Evolutionary conservation across 176 grass and related monocot genomes (phyloP).

Genomic region (Alopecurus myosuroides): DNA sequence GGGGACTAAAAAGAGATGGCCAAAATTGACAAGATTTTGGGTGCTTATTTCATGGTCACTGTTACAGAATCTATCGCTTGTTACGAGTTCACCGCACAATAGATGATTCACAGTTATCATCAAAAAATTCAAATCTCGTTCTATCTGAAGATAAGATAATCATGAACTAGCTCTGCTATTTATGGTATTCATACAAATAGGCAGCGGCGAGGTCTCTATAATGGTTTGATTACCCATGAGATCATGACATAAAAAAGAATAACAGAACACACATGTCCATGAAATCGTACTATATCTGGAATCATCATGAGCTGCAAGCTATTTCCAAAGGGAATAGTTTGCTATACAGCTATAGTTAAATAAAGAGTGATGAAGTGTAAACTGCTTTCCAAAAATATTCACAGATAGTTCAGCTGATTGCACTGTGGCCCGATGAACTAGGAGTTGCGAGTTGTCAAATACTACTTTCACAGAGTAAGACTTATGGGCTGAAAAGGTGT

Average conservation of each 20-base stretch:
- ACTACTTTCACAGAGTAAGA: background rate
- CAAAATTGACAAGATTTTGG: background rate
- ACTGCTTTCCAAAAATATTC: background rate
- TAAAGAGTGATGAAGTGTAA: background rate
- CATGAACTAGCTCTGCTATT: background rate
- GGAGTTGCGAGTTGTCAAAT: background rate
- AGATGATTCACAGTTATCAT: background rate
- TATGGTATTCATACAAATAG: background rate
- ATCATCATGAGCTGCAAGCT: conserved; percentile 21
- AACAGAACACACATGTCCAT: background rate
- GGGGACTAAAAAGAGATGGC: background rate
- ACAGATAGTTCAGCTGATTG: background rate
- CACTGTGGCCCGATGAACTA: background rate
- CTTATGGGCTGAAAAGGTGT: background rate
- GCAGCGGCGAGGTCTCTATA: background rate
- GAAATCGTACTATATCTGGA: background rate
- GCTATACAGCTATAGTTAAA: background rate
- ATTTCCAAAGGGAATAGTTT: background rate
- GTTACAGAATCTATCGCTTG: conserved; percentile 14
- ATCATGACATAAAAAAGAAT: background rate
- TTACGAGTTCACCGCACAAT: background rate
- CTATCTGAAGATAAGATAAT: background rate
- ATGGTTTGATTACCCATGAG: background rate
- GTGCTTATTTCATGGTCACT: background rate
- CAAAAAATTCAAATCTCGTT: background rate